Conservation (phyloP, 1,284 basidiomycete genomes). For the Takashimella tepidaria region DNA sequence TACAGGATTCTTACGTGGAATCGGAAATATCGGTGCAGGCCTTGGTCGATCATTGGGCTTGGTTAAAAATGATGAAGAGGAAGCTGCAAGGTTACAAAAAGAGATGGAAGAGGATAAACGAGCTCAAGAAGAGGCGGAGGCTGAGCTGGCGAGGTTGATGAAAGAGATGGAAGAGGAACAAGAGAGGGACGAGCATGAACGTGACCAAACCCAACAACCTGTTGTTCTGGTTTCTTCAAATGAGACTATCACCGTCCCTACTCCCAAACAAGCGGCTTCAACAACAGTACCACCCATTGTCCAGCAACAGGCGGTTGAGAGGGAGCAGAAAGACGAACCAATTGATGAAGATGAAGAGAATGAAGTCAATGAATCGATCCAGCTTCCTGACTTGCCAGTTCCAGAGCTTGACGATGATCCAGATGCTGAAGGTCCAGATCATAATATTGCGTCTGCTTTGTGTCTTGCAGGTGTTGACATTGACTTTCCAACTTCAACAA, state of each 20-base stretch:
- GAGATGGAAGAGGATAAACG: constrained; percentile 29
- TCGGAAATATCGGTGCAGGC: constrained; percentile 28
- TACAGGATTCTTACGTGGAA: constrained; percentile 36
- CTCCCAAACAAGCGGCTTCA: no score
- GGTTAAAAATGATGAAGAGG: constrained; percentile 27
- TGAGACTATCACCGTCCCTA: no score
- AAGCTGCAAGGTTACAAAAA: constrained; percentile 11
- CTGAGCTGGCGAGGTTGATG: constrained; percentile 30
- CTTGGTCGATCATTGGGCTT: constrained; percentile 22
- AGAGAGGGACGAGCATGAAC: neutral
- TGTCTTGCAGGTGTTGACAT: constrained; percentile 10
- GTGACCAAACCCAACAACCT: no score
- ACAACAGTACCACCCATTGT: no score
- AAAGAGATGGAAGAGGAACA: constrained; percentile 10
- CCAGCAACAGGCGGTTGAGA: no score
- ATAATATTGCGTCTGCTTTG: constrained; percentile 9
- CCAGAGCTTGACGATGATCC: constrained; percentile 12
- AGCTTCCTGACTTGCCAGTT: constrained; percentile 15
- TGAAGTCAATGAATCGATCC: constrained; percentile 12
- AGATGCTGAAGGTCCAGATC: constrained; percentile 7
- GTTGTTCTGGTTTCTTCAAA: no score
- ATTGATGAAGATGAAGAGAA: constrained; percentile 19
- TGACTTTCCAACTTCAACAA: constrained; percentile 1
- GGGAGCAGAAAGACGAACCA: neutral
- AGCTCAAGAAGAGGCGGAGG: constrained; percentile 25